phyloP scores from a whole-genome alignment of 208 protist genomes.

The Porcisia deanei region DNA sequence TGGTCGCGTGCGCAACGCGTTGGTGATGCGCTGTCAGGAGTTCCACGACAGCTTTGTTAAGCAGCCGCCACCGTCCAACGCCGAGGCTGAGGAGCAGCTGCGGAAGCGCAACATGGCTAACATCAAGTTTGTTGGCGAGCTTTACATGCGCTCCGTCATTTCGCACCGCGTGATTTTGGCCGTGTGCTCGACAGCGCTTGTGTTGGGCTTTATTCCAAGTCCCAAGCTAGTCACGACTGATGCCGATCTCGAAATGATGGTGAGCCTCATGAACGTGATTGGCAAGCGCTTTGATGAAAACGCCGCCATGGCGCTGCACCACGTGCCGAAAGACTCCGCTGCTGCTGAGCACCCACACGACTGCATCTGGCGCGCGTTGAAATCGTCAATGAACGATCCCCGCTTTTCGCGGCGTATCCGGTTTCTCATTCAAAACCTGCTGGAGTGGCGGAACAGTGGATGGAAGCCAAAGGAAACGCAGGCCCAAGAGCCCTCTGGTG shows the following conservation, averaged over 20 bases:
- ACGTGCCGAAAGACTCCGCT: constrained; percentile 22
- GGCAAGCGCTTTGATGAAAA: constrained; percentile 81
- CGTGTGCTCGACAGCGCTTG: constrained; percentile 51
- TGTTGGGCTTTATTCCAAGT: constrained; percentile 29
- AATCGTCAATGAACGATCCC: constrained; percentile 44
- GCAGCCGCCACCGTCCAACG: constrained; percentile 38
- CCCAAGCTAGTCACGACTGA: constrained; percentile 53
- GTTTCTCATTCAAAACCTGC: constrained; percentile 85
- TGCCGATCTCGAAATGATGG: constrained; percentile 79
- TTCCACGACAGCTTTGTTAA: constrained; percentile 57
- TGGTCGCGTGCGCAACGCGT: constrained; percentile 42
- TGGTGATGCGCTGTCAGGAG: constrained; percentile 55
- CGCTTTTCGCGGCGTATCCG: constrained; percentile 76
- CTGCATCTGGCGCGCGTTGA: constrained; percentile 58
- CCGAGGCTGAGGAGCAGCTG: constrained; percentile 66
- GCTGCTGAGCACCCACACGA: constrained; percentile 28
- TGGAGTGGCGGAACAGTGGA: constrained; percentile 66
- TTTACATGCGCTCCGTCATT: constrained; percentile 78
- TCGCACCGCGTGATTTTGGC: constrained; percentile 62
- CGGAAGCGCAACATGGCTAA: constrained; percentile 88
- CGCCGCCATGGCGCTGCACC: constrained; percentile 16
- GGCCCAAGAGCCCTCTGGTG: constrained; percentile 28
- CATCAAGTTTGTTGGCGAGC: constrained; percentile 91
- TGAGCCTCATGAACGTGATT: constrained; percentile 82
- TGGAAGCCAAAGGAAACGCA: constrained; percentile 64